phyloP scores from a whole-genome alignment of 2,329 filamentous ascomycete species.

The Lecanicillium sp. region DNA sequence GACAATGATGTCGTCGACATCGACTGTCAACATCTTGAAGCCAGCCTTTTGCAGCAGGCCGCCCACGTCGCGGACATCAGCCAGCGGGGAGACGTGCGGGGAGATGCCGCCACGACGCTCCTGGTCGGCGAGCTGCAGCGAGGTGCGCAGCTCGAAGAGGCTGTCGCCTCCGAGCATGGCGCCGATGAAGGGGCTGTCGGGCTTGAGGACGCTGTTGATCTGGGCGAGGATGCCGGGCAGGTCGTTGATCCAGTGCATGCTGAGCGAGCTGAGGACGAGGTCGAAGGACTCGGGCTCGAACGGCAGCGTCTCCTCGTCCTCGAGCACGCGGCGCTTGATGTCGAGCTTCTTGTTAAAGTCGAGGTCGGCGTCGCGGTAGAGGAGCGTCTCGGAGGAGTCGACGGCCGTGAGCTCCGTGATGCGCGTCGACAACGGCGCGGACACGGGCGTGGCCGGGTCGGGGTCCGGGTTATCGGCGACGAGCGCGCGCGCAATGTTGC shows the following conservation, averaged over 20 bases:
- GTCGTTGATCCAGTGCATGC: slow-evolving; percentile 97
- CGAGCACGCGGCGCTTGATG: slow-evolving; percentile 69
- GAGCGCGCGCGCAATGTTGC: slow-evolving; percentile 83
- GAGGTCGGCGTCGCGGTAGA: slow-evolving; percentile 71
- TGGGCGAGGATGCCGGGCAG: slow-evolving; percentile 78
- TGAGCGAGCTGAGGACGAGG: slow-evolving; percentile 80
- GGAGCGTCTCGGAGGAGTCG: slow-evolving; percentile 70
- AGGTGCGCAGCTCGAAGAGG: slow-evolving; percentile 87
- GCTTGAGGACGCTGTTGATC: slow-evolving; percentile 81
- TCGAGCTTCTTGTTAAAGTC: slow-evolving; percentile 69
- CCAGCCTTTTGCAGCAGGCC: slow-evolving; percentile 79
- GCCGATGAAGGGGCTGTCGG: slow-evolving; percentile 85
- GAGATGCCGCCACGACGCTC: slow-evolving; percentile 88
- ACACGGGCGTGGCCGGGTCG: slow-evolving; percentile 47
- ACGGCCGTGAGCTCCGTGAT: slow-evolving; percentile 72
- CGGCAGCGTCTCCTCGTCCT: slow-evolving; percentile 67
- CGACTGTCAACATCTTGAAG: slow-evolving; percentile 93
- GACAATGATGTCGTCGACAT: slow-evolving; percentile 94
- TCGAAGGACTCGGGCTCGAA: slow-evolving; percentile 76
- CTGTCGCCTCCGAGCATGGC: slow-evolving; percentile 97
- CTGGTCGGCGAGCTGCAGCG: slow-evolving; percentile 84
- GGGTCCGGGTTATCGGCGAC: slow-evolving; percentile 63
- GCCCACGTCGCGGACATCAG: slow-evolving; percentile 86
- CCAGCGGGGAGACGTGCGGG: slow-evolving; percentile 83
- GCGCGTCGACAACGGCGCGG: slow-evolving; percentile 61